phyloP scores from a whole-genome alignment of 2,329 filamentous ascomycete species.

The Malbranchea cinnamomea region DNA sequence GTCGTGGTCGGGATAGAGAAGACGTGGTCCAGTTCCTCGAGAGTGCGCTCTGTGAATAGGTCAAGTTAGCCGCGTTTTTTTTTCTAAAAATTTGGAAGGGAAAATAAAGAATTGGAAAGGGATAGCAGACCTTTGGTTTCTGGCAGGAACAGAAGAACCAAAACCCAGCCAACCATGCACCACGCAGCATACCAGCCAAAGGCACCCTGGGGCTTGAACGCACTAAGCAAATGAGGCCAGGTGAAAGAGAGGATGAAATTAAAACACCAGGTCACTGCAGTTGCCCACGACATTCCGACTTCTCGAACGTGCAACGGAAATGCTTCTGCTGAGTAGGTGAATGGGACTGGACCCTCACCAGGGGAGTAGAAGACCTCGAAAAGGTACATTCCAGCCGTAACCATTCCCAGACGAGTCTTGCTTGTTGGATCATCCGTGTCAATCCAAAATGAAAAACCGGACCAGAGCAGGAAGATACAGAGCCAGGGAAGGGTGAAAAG shows the following conservation, averaged over 20 bases:
- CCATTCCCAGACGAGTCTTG: constrained; percentile 25
- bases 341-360: constrained; percentile 47
- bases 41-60: constrained; percentile 17
- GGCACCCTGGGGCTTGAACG: constrained; percentile 38
- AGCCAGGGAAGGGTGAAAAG: constrained; percentile 50
- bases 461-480: constrained; percentile 33
- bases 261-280: constrained; percentile 42
- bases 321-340: constrained; percentile 50
- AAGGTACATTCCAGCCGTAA: constrained; percentile 29
- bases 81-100: not conserved
- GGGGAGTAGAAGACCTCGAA: constrained; percentile 40
- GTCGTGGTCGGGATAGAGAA: constrained; percentile 36
- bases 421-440: constrained; percentile 17
- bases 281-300: constrained; percentile 46
- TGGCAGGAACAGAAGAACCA: constrained; percentile 37
- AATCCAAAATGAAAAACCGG: constrained; percentile 38
- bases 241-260: constrained; percentile 40
- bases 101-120: not conserved
- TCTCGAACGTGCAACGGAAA: constrained; percentile 47
- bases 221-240: constrained; percentile 34
- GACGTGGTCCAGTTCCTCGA: constrained; percentile 37
- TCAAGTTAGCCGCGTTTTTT: constrained; percentile 8
- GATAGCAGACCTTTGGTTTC: constrained; percentile 30
- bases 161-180: constrained; percentile 39
- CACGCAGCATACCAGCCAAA: constrained; percentile 44